A percentile compares a stretch with the other conserved stretches of the same genome.
phyloP scores from a whole-genome alignment of 371 early-diverging fungal genomes.

The Dichotomocladium elegans region DNA sequence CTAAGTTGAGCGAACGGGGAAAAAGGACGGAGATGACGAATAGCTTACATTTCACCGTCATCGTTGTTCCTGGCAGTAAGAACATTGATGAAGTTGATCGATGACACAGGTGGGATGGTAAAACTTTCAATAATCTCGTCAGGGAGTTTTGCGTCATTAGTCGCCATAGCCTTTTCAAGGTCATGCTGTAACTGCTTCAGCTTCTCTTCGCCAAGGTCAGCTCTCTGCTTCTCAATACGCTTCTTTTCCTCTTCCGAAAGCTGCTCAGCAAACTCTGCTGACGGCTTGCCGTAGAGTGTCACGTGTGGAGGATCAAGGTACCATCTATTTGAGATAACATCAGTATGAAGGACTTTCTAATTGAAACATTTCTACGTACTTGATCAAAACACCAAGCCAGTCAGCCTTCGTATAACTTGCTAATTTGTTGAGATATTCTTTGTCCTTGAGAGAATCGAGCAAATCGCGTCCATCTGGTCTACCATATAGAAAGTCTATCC shows the following conservation, averaged over 20 bases:
- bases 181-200: slow-evolving; percentile 46
- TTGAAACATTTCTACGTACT: slow-evolving; percentile 27
- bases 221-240: slow-evolving; percentile 53
- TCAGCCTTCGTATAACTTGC: slow-evolving; percentile 40
- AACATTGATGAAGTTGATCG: slow-evolving; percentile 61
- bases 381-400: slow-evolving; percentile 53
- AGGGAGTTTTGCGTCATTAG: slow-evolving; percentile 57
- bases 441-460: slow-evolving; percentile 42
- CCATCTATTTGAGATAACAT: slow-evolving; percentile 28
- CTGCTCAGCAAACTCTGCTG: slow-evolving; percentile 56
- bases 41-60: slow-evolving; percentile 35
- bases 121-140: slow-evolving; percentile 56
- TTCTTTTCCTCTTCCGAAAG: slow-evolving; percentile 51
- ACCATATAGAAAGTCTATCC: slow-evolving; percentile 59
- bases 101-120: slow-evolving; percentile 53
- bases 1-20: no score
- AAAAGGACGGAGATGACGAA: no score
- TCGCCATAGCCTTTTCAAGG: slow-evolving; percentile 50
- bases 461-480: slow-evolving; percentile 51
- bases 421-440: slow-evolving; percentile 45
- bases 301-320: slow-evolving; percentile 52
- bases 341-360: not conserved
- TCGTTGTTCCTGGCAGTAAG: slow-evolving; percentile 52
- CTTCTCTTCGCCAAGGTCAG: slow-evolving; percentile 48
- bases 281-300: slow-evolving; percentile 57